Percentiles rank a stretch among this genome's conserved stretches.
These are phyloP conservation scores for Pythium periplocum DNA, from an alignment of 352 stramenopile genomes.

Conservation along the genomic window DNA sequence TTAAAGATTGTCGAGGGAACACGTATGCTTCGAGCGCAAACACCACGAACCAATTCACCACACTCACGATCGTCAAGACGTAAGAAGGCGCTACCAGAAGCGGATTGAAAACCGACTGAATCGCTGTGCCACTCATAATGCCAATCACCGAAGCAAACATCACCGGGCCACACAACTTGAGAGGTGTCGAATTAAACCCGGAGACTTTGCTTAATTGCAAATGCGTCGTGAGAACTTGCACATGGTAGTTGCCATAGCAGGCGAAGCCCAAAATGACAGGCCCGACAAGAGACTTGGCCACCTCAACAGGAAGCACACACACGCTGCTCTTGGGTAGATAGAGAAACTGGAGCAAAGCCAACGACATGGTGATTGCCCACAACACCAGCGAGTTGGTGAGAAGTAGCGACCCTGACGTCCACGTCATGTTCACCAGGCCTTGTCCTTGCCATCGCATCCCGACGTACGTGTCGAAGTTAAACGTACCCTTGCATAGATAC, in stretches of 20 bases:
- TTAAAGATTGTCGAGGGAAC: slow-evolving; percentile 12
- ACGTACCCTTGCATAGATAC: slow-evolving; percentile 12
- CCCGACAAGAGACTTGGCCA: slow-evolving; percentile 17
- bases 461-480: slow-evolving; percentile 8
- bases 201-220: slow-evolving; percentile 14
- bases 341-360: slow-evolving; percentile 12
- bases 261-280: slow-evolving; percentile 7
- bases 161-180: slow-evolving; percentile 10
- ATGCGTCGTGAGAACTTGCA: slow-evolving; percentile 21
- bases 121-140: slow-evolving; percentile 17
- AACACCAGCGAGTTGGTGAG: slow-evolving; percentile 23
- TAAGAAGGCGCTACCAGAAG: slow-evolving; percentile 14
- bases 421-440: slow-evolving; percentile 18
- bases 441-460: slow-evolving; percentile 17
- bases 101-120: slow-evolving; percentile 20
- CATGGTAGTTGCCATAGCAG: slow-evolving; percentile 17
- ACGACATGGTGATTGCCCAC: slow-evolving; percentile 14
- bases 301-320: slow-evolving; percentile 17
- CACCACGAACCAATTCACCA: slow-evolving; percentile 17
- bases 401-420: slow-evolving; percentile 15
- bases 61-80: slow-evolving; percentile 14
- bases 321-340: slow-evolving; percentile 15
- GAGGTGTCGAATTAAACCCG: slow-evolving; percentile 10
- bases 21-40: slow-evolving; percentile 19
- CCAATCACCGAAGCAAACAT: slow-evolving; percentile 16